Conservation (phyloP, 2,329 filamentous ascomycete species). For the Chaetoscypha palmicola region DNA sequence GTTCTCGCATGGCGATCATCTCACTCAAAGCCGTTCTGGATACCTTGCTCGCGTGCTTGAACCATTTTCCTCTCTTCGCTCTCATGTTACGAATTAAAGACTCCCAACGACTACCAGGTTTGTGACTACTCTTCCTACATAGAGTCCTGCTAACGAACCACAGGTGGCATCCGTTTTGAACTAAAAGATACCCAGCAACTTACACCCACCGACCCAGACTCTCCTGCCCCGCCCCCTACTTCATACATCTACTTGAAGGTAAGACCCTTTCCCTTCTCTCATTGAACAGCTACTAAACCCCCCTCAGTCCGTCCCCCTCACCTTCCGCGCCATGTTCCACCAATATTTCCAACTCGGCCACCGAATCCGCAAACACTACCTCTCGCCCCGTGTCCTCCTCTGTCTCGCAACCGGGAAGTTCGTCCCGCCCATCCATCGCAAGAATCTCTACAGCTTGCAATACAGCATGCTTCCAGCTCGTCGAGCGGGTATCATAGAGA, state of each 20-base stretch:
- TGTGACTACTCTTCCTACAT: slow-evolving; percentile 19
- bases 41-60: slow-evolving; percentile 85
- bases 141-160: slow-evolving; percentile 13
- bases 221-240: slow-evolving; percentile 41
- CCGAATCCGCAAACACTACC: slow-evolving; percentile 89
- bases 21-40: slow-evolving; percentile 85
- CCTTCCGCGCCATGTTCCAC: slow-evolving; percentile 89
- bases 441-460: slow-evolving; percentile 90
- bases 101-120: slow-evolving; percentile 77
- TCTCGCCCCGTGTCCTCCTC: slow-evolving; percentile 80
- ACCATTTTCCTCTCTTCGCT: slow-evolving; percentile 96
- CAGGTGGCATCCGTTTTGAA: slow-evolving; percentile 82
- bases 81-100: slow-evolving; percentile 95
- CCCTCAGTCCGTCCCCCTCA: slow-evolving; percentile 74
- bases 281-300: slow-evolving; percentile 19
- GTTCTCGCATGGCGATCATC: slow-evolving; percentile 91
- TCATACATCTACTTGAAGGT: slow-evolving; percentile 87
- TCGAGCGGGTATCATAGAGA: slow-evolving; percentile 71
- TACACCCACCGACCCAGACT: slow-evolving; percentile 32
- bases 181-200: slow-evolving; percentile 64
- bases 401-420: slow-evolving; percentile 86
- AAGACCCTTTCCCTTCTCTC: slow-evolving; percentile 11
- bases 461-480: slow-evolving; percentile 93
- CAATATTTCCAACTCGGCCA: slow-evolving; percentile 94
- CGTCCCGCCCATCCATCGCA: slow-evolving; percentile 89